A percentile compares a stretch with the other conserved stretches of the same genome.
These are phyloP conservation scores for Monosporascus sp. DNA, from an alignment of 2,329 filamentous ascomycete genomes.

Conservation along the genomic window DNA sequence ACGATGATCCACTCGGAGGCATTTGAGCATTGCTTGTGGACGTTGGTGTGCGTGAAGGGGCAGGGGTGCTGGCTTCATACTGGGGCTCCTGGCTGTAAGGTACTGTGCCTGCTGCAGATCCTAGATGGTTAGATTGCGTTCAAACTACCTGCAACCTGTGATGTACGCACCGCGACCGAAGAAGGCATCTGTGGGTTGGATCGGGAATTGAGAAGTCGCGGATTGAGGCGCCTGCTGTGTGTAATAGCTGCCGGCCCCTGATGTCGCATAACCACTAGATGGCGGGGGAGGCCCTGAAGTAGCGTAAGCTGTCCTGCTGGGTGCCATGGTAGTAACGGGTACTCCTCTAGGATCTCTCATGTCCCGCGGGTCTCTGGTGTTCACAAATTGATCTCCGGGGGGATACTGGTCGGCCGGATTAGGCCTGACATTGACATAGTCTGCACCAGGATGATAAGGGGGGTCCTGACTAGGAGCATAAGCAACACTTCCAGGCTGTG, in stretches of 20 bases:
- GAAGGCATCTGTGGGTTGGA: conserved; percentile 47
- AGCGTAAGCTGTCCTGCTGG: conserved; percentile 25
- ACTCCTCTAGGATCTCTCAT: conserved; percentile 20
- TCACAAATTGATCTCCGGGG: conserved; percentile 18
- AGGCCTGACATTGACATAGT: conserved; percentile 18
- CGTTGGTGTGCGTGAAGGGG: conserved; percentile 24
- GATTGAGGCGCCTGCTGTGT: conserved; percentile 25
- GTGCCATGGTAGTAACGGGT: conserved; percentile 24
- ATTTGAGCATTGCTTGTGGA: conserved; percentile 25
- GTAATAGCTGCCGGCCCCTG: conserved; percentile 24
- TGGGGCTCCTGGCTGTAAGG: conserved; percentile 43
- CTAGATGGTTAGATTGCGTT: conserved; percentile 43
- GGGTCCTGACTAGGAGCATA: conserved; percentile 21
- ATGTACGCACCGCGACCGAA: conserved; percentile 58
- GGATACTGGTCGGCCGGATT: neutral
- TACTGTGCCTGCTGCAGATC: conserved; percentile 44
- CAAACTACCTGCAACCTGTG: conserved; percentile 22
- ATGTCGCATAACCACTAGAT: conserved; percentile 20
- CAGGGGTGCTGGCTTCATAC: conserved; percentile 43
- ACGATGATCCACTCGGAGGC: conserved; percentile 25
- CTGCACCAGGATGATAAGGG: conserved; percentile 25
- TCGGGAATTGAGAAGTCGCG: conserved; percentile 30
- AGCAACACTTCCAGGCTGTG: conserved; percentile 19
- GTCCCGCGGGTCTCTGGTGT: conserved; percentile 14
- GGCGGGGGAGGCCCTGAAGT: conserved; percentile 23